Conservation (phyloP, 2,329 filamentous ascomycete species). For the Epichloe scottii region DNA sequence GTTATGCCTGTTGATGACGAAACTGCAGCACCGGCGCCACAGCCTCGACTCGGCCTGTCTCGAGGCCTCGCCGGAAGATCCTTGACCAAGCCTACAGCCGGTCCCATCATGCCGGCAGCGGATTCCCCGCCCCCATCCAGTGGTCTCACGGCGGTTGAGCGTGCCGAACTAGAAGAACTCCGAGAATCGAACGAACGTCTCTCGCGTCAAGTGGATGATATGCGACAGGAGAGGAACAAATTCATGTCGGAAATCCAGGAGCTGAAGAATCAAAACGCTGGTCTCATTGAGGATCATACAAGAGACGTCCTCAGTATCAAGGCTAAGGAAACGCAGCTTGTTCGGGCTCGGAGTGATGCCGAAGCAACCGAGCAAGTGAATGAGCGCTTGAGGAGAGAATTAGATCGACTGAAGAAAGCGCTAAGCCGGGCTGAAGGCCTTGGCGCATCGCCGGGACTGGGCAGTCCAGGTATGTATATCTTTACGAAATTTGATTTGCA, state of each 20-base stretch:
- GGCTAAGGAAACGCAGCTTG: conserved; percentile 94
- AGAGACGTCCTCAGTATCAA: conserved; percentile 92
- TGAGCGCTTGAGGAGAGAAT: conserved; percentile 72
- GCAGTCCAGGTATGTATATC: conserved; percentile 22
- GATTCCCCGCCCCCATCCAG: conserved; percentile 47
- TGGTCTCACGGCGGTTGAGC: conserved; percentile 66
- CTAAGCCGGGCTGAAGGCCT: conserved; percentile 49
- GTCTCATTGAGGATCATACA: conserved; percentile 94
- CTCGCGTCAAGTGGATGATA: conserved; percentile 61
- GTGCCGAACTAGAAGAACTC: conserved; percentile 84
- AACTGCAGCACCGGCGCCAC: conserved; percentile 42
- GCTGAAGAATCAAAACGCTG: conserved; percentile 91
- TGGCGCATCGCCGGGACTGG: conserved; percentile 23
- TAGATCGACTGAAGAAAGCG: conserved; percentile 87
- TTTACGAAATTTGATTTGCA: neutral
- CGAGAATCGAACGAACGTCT: conserved; percentile 72
- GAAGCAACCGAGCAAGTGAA: conserved; percentile 81
- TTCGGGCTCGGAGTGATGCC: conserved; percentile 78
- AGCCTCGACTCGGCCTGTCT: conserved; percentile 53
- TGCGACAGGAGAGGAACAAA: conserved; percentile 69
- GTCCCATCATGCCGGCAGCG: conserved; percentile 36
- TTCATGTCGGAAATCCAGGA: conserved; percentile 82
- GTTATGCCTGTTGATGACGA: conserved; percentile 45
- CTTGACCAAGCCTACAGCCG: conserved; percentile 58
- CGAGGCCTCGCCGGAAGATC: conserved; percentile 77